phyloP scores from a whole-genome alignment of 2,329 filamentous ascomycete species.

The Verticillium nubilum region DNA sequence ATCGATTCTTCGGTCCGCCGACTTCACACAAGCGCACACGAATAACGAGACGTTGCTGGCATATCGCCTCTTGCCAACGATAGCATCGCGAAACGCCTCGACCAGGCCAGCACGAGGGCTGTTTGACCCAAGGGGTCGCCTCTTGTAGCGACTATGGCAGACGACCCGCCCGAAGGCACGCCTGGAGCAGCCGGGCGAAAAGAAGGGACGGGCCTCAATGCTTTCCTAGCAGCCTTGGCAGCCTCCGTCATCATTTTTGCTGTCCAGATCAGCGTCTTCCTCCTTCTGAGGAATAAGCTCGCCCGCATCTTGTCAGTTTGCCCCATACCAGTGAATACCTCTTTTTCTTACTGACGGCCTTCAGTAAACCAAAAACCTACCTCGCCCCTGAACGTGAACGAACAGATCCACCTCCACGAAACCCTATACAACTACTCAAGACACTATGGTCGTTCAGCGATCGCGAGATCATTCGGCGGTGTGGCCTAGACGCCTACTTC shows the following conservation, averaged over 20 bases:
- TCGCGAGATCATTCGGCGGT: constrained; percentile 87
- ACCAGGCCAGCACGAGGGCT: background rate
- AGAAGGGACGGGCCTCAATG: constrained; percentile 38
- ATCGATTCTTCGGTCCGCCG: background rate
- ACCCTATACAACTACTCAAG: constrained; percentile 45
- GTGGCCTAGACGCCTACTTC: constrained; percentile 94
- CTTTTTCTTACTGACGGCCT: constrained; percentile 6
- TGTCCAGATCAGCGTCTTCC: constrained; percentile 63
- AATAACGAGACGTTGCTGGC: background rate
- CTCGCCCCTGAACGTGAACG: constrained; percentile 81
- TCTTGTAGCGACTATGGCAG: background rate
- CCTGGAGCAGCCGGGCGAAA: constrained; percentile 9
- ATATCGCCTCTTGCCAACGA: background rate
- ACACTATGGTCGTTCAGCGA: constrained; percentile 63
- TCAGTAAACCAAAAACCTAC: constrained; percentile 76
- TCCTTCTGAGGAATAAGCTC: constrained; percentile 71
- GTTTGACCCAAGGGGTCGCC: background rate
- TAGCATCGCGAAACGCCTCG: background rate
- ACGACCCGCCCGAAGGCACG: background rate
- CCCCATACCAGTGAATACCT: background rate
- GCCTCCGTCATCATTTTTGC: constrained; percentile 59
- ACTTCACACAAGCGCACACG: background rate
- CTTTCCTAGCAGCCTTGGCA: constrained; percentile 62
- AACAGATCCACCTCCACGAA: constrained; percentile 64
- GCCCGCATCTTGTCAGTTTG: constrained; percentile 72